These are phyloP conservation scores for Alnus rubra DNA, from an alignment of 306 rosid species.

Conservation along the genomic window DNA sequence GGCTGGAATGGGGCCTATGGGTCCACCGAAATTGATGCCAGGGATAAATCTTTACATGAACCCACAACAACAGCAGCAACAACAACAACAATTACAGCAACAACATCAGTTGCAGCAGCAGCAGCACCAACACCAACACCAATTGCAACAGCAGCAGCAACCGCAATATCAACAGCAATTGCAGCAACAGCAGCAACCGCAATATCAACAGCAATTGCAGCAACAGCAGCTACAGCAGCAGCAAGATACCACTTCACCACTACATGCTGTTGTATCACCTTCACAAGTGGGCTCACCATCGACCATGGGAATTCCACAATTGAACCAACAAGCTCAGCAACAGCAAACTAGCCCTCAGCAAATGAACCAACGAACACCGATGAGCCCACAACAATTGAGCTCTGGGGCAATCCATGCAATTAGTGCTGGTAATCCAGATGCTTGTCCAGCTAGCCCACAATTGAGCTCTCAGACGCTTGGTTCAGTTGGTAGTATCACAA, in stretches of 20 bases:
- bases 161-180: slow-evolving; percentile 37
- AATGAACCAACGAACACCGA: slow-evolving; percentile 87
- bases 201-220: slow-evolving; percentile 22
- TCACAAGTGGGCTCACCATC: slow-evolving; percentile 94
- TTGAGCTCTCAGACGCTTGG: slow-evolving; percentile 94
- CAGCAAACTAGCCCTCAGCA: slow-evolving; percentile 91
- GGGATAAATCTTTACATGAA: slow-evolving; percentile 69
- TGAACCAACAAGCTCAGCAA: slow-evolving; percentile 68
- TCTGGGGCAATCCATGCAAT: slow-evolving; percentile 84
- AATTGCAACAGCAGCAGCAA: slow-evolving; percentile 33
- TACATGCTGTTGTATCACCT: slow-evolving; percentile 81
- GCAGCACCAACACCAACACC: slow-evolving; percentile 21
- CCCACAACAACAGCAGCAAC: slow-evolving; percentile 56
- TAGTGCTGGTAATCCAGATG: slow-evolving; percentile 87
- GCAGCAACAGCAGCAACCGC: slow-evolving; percentile 13
- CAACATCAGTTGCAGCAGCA: slow-evolving; percentile 34
- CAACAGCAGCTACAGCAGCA: slow-evolving; percentile 52
- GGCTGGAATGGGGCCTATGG: slow-evolving; percentile 67
- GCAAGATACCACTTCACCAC: slow-evolving; percentile 69
- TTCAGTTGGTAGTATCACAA: slow-evolving; percentile 61
- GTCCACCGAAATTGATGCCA: slow-evolving; percentile 75
- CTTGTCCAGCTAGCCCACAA: slow-evolving; percentile 96
- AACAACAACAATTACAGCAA: slow-evolving; percentile 37
- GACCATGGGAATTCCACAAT: slow-evolving; percentile 70
- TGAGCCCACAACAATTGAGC: slow-evolving; percentile 93